Base-by-base conservation (phyloP, 202 grass and related monocot genomes). In the Cymbopogon flexuosus region DNA sequence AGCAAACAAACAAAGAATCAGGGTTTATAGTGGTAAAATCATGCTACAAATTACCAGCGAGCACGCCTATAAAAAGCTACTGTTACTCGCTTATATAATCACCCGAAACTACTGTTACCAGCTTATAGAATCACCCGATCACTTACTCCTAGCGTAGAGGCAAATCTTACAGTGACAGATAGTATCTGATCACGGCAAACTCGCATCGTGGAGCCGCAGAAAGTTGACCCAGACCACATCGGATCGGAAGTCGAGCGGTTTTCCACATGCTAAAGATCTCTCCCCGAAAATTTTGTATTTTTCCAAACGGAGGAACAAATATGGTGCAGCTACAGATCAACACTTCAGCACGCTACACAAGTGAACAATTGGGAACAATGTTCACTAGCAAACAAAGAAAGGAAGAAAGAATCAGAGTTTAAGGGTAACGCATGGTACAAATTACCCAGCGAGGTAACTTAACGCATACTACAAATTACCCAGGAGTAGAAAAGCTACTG, bases 1-100 rank as follows among this genome's bases (percentile, higher is more conserved):
- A 62, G 11, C 16, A 61, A 69, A 41, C 57, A 42, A 80, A 70
- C 33, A 24, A 42, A 70, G 61, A 80, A 76, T 60, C n/a, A 21
- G 82, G 65, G 66, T 66, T 85, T 62, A 85, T 68, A 16, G 27
- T 27, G 37, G 66, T 43, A 13, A 1, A 1, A 3, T 0, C 11
- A 41, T n/a, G 24, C 27, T 31, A 18, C 79, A 56, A 16, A 60
- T 64, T 16, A 21, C 3, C 14, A 49, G 52, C 18, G 27, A 35
- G 6, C 12, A 10, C 30, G 57, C 14, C 6, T 7, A 18, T 18
- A 51, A 47, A 47, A 49, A 49, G 4, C 14, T 49, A 18, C 47
- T 7, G 47, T 51, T 51, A n/a, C 47, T 51, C 16, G 47, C 47
- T 22, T 22, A 12, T 7, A 41, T 2, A 30, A 59, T 43, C 10